Conservation (phyloP, 495 filamentous ascomycete species). For the Hypoxylon fragiforme region DNA sequence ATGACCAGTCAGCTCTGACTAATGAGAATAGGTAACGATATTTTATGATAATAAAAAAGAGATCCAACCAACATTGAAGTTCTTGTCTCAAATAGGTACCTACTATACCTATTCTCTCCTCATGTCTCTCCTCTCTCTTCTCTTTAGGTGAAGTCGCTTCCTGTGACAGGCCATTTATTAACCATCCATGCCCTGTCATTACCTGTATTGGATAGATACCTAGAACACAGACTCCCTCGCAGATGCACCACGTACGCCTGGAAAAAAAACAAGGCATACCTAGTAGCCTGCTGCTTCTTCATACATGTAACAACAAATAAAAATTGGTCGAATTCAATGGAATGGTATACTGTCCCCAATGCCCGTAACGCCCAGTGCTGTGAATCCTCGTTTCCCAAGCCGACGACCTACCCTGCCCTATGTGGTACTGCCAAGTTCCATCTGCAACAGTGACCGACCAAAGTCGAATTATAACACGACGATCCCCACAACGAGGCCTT, state of each 20-base stretch:
- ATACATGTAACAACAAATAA: constrained; percentile 34
- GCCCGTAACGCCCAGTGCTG: constrained; percentile 41
- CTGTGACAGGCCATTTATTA: constrained; percentile 6
- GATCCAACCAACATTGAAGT: too few relatives aligned
- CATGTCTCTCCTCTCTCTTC: neutral
- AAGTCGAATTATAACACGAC: constrained; percentile 28
- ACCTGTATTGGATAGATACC: constrained; percentile 8
- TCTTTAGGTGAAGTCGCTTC: neutral
- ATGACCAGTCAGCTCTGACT: neutral
- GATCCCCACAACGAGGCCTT: constrained; percentile 19
- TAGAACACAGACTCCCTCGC: too few relatives aligned
- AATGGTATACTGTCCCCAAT: constrained; percentile 42
- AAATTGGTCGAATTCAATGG: constrained; percentile 36
- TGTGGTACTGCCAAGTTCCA: constrained; percentile 27
- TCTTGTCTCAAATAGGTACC: too few relatives aligned
- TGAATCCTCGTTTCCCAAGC: constrained; percentile 41
- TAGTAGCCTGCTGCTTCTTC: too few relatives aligned
- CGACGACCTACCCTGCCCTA: constrained; percentile 36
- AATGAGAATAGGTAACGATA: constrained; percentile 1
- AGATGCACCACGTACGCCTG: constrained; percentile 20
- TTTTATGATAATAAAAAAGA: constrained; percentile 1
- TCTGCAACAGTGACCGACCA: constrained; percentile 18
- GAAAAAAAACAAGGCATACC: neutral
- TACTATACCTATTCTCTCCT: too few relatives aligned
- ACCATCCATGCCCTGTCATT: constrained; percentile 16